phyloP scores from a whole-genome alignment of 2,329 filamentous ascomycete species.

The Gaeumannomyces tritici region DNA sequence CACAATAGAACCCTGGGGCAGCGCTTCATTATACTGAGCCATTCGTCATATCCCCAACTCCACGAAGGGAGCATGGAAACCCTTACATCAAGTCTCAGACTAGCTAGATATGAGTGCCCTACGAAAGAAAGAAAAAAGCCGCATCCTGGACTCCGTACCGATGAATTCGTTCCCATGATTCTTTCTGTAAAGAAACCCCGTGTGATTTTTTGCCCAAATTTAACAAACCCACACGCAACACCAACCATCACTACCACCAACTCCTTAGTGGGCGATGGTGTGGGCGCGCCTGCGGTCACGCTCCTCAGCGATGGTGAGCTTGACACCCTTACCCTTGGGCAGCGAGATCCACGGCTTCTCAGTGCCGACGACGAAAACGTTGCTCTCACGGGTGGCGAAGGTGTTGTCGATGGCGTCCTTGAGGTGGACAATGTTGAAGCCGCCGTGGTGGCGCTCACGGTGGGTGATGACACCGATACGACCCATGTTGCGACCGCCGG shows the following conservation, averaged over 20 bases:
- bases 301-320: conserved; percentile 98
- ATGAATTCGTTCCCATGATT: neutral
- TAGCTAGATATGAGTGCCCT: neutral
- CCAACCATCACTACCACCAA: neutral
- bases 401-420: conserved; percentile 99
- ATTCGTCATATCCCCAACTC: conserved; percentile 1
- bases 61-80: neutral
- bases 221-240: conserved; percentile 1
- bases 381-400: conserved; percentile 97
- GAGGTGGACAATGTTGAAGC: conserved; percentile 99
- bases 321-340: conserved; percentile 99
- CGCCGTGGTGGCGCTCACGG: conserved; percentile 99
- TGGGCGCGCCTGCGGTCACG: conserved; percentile 87
- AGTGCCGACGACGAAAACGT: conserved; percentile 98
- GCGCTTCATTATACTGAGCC: conserved; percentile 3
- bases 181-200: conserved; percentile 1
- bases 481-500: conserved; percentile 99
- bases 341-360: conserved; percentile 99
- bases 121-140: conserved; percentile 2
- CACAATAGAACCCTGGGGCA: neutral
- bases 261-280: conserved; percentile 41
- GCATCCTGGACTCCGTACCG: conserved; percentile 5
- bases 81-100: conserved; percentile 1
- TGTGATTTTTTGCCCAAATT: conserved; percentile 3
- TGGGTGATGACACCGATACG: conserved; percentile 99